Conservation (phyloP, 2,329 filamentous ascomycete genomes). For the Acrocalymma vagum region DNA sequence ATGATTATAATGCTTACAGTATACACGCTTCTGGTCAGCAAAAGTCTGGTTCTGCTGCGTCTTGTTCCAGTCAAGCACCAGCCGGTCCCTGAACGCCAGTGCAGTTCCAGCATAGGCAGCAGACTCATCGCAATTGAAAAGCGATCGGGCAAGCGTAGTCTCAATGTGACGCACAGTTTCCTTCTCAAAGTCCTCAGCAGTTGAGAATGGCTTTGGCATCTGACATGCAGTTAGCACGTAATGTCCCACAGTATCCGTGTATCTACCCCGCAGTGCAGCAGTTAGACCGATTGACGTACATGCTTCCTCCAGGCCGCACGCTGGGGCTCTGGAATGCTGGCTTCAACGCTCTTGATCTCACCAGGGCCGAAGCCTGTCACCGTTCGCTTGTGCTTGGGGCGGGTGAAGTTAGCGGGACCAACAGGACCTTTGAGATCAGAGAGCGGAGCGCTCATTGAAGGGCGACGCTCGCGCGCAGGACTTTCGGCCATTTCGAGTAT, state of each 20-base stretch:
- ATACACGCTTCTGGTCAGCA: conserved; percentile 89
- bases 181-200: conserved; percentile 81
- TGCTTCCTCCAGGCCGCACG: conserved; percentile 76
- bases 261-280: conserved; percentile 25
- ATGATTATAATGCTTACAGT: conserved; percentile 66
- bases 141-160: conserved; percentile 91
- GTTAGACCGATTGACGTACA: conserved; percentile 51
- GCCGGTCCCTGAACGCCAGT: conserved; percentile 88
- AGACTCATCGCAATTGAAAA: conserved; percentile 97
- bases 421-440: conserved; percentile 86
- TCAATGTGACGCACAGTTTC: conserved; percentile 95
- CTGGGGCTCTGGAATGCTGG: conserved; percentile 87
- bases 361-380: conserved; percentile 89
- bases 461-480: conserved; percentile 76
- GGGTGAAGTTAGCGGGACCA: conserved; percentile 78
- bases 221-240: conserved; percentile 38
- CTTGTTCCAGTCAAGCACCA: conserved; percentile 97
- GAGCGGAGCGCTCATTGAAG: conserved; percentile 83
- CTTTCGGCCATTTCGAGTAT: conserved; percentile 41
- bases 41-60: conserved; percentile 97
- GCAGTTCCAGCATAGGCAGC: conserved; percentile 92
- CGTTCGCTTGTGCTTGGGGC: conserved; percentile 98
- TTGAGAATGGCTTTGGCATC: conserved; percentile 74
- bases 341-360: conserved; percentile 94
- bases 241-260: conserved; percentile 7